phyloP scores from a whole-genome alignment of 192 early-diverging fungal species.

The Rhizophagus clarus region DNA sequence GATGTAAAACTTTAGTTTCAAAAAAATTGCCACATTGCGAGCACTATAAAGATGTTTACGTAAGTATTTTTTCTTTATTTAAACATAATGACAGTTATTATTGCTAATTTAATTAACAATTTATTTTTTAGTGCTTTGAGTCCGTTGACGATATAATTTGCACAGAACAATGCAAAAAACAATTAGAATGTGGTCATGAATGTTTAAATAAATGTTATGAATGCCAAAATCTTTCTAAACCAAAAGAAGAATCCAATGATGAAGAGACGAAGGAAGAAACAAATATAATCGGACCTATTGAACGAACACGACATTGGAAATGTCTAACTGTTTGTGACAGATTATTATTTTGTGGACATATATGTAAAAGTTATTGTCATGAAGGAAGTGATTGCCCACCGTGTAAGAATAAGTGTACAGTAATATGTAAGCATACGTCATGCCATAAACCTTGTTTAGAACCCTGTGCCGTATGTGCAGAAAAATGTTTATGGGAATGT shows the following conservation, averaged over 20 bases:
- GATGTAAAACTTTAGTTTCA: slow-evolving; percentile 30
- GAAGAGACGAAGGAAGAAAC: too few relatives aligned
- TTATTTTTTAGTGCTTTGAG: slow-evolving; percentile 31
- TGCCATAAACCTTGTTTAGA: slow-evolving; percentile 44
- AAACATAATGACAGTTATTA: too few relatives aligned
- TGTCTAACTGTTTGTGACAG: not conserved
- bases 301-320: slow-evolving; percentile 19
- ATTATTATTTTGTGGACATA: slow-evolving; percentile 39
- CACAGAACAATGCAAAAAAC: slow-evolving; percentile 30
- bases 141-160: slow-evolving; percentile 28
- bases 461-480: slow-evolving; percentile 49
- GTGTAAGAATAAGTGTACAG: slow-evolving; percentile 43
- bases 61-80: not conserved
- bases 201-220: slow-evolving; percentile 44
- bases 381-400: slow-evolving; percentile 30
- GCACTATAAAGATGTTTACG: slow-evolving; percentile 35
- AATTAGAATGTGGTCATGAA: slow-evolving; percentile 41
- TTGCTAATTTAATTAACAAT: too few relatives aligned
- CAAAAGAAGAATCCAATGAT: not conserved
- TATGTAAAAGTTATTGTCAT: slow-evolving; percentile 25
- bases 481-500: slow-evolving; percentile 55
- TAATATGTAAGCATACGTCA: slow-evolving; percentile 41
- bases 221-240: slow-evolving; percentile 33
- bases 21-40: slow-evolving; percentile 41
- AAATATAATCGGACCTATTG: not conserved